These are phyloP conservation scores for Notholithocarpus densiflorus DNA, from an alignment of 306 rosid genomes.

Conservation along the genomic window DNA sequence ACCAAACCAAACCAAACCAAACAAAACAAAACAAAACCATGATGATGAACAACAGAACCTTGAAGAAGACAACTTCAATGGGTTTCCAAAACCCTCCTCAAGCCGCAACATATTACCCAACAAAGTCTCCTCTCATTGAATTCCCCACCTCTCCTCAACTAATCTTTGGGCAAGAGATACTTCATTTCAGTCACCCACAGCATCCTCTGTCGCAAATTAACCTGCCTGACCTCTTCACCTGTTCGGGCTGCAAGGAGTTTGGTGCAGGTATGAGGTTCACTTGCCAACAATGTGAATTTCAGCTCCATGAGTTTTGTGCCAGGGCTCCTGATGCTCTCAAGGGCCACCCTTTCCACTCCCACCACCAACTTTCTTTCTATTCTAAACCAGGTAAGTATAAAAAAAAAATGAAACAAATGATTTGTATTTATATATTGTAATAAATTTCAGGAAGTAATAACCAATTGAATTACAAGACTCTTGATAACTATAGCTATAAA, in stretches of 20 bases:
- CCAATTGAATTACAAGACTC: too few species aligned
- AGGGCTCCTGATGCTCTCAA: slow-evolving; percentile 65
- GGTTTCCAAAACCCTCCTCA: slow-evolving; percentile 12
- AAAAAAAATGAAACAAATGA: background rate
- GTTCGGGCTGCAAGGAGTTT: slow-evolving; percentile 71
- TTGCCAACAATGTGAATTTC: slow-evolving; percentile 71
- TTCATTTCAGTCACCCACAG: slow-evolving; percentile 69
- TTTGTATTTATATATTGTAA: too few species aligned
- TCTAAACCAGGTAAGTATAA: slow-evolving; percentile 50
- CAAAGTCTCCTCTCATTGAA: slow-evolving; percentile 25
- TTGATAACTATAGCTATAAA: background rate
- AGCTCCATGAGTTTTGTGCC: slow-evolving; percentile 83
- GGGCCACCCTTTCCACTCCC: slow-evolving; percentile 77
- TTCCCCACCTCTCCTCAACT: slow-evolving; percentile 67
- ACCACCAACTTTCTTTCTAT: slow-evolving; percentile 59
- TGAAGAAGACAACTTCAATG: slow-evolving; percentile 37
- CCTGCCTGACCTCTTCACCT: slow-evolving; percentile 52
- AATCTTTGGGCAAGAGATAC: slow-evolving; percentile 52
- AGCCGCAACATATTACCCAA: slow-evolving; percentile 7
- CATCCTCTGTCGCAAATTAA: slow-evolving; percentile 53
- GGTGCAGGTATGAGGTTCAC: slow-evolving; percentile 78
- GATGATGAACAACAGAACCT: slow-evolving; percentile 23
- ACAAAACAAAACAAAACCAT: background rate
- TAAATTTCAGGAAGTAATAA: too few species aligned
- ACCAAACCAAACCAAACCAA: background rate